Evolutionary conservation across 164 flowering plant genomes (phyloP), one percentile per base, ranked within the genome.

Genomic region (Stephania yunnanensis): DNA sequence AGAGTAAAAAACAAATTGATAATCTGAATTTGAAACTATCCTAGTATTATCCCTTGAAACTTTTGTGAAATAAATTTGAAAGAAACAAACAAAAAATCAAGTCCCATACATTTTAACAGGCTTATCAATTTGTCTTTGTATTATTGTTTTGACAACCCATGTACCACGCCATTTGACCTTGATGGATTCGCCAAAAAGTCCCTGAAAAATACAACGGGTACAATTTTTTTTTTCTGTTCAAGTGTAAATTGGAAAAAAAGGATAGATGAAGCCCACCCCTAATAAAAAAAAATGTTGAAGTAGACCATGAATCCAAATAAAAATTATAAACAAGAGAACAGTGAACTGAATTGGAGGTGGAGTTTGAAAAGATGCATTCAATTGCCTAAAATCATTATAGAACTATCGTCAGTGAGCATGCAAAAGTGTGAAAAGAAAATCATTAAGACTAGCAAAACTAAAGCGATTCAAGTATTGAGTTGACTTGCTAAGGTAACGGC

Each of bases 131-230:
- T 78, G 81, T 77, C 84, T 84, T 78, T 75, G 78, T 30, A 89
- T 82, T 29, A 81, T 79, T 64, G 92, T 87, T 75, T 85, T 87
- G 9, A 89, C 85, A 50, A 89, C 90, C 90, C 90, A 87, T 46
- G 87, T 89, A 83, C 92, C 92, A 64, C 85, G 85, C 89, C 92
- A 89, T 77, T 89, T 87, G 63, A 87, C 90, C 80, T 73, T 87
- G 48, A 79, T 78, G 66, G 89, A 89, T 76, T 84, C 83, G 2
- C 92, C 90, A 75, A 75, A 84, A 15, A 72, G 73, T 46, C 89
- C 87, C 87, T 87, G 75, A 36, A 31, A 69, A n/a, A 11, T 74
- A 66, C 74, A 72, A 73, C 29, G 10, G 36, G 20, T 19, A 36
- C 25, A 71, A 30, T n/a, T 10, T 15, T 44, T 42, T 11, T 30